Evolutionary conservation across 2,329 filamentous ascomycete species (phyloP).

Genomic region (Aspergillus brasiliensis): DNA sequence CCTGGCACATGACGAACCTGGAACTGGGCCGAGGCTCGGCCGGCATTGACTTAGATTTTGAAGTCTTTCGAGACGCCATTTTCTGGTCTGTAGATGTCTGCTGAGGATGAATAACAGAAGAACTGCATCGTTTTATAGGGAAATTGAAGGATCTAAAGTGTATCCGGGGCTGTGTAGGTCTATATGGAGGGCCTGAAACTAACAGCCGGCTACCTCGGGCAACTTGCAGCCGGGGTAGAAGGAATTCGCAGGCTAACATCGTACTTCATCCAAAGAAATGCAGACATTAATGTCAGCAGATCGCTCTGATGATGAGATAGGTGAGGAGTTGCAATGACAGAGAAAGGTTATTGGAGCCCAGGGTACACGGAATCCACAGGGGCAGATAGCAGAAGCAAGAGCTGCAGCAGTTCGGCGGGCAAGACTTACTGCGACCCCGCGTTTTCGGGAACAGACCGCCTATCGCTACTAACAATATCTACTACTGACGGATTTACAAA

Average conservation of each 20-base stretch:
- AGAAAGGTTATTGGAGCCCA: background rate
- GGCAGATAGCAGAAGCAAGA: background rate
- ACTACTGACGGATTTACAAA: background rate
- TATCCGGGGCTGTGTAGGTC: background rate
- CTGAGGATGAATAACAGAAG: conserved; percentile 12
- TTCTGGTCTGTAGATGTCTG: conserved; percentile 10
- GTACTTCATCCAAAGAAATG: conserved; percentile 2
- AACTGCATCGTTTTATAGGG: conserved; percentile 16
- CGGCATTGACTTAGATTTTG: conserved; percentile 39
- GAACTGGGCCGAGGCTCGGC: conserved; percentile 64
- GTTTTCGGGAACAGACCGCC: background rate
- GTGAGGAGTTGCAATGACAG: background rate
- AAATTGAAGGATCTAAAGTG: background rate
- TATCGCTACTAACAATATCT: background rate
- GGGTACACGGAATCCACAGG: background rate
- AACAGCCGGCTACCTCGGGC: conserved; percentile 11
- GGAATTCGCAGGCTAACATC: conserved; percentile 13
- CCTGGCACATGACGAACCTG: conserved; percentile 46
- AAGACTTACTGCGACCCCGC: background rate
- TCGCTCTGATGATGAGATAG: too few species aligned
- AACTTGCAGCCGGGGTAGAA: conserved; percentile 5
- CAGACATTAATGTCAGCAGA: background rate
- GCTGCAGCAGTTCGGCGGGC: background rate
- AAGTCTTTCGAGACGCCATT: conserved; percentile 25
- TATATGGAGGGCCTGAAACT: conserved; percentile 8